Evolutionary conservation across 306 rosid species (phyloP), one percentile per base, ranked within the genome.

Genomic region (Inga oerstediana): DNA sequence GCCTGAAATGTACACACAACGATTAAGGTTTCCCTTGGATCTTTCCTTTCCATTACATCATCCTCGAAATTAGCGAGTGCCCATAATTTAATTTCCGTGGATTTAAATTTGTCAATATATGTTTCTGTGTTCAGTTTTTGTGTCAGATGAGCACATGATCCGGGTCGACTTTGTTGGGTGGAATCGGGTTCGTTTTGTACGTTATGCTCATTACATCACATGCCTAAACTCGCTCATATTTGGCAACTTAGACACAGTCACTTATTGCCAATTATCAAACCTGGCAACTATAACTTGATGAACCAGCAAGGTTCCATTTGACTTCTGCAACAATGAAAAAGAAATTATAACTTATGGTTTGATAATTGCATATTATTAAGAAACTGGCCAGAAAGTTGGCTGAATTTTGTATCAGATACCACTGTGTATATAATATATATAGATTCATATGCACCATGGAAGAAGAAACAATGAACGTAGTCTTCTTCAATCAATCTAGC

Each of bases 141-240:
- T 81, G 87, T 84, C 86, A 74, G 84, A 27, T 49, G 46, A 81
- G 76, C 90, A 84, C 87, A 84, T 87, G 89, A 72, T 16, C 41
- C 27, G 62, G 17, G 77, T 77, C 79, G 81, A 77, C 83, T 39
- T 67, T 58, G 75, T 68, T 64, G 24, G 74, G 59, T 76, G 22
- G 75, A 75, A 59, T 83, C 80, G 41, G 54, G 46, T 82, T 46
- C 59, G 19, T 72, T 46, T 72, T 72, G 75, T 72, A 72, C 59
- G 76, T 34, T 72, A 27, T 72, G 71, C 81, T 58, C 83, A 77
- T 84, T 74, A 77, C 81, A 84, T 87, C 87, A 81, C 83, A 81
- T 84, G 87, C 85, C 62, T 56, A 51, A 39, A 52, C 80, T 62
- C 20, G 0, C 71, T 83, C 80, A 72, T 80, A 77, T 83, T 72